Evolutionary conservation across 228 moss, liverwort and hornwort genomes (phyloP).

Genomic region (Sphagnum magellanicum): DNA sequence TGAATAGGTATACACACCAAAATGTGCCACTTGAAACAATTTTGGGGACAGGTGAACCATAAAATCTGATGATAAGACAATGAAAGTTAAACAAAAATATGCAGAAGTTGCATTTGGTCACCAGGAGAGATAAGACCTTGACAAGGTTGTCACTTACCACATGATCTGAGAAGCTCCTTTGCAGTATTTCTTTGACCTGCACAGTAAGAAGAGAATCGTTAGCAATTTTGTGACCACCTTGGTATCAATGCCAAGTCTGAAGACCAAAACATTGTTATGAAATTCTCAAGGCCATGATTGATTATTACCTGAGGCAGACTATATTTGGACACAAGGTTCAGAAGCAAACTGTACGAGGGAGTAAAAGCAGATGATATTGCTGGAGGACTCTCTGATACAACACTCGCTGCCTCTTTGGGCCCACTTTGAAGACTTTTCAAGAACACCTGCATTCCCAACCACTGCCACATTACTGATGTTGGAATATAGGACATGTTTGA

Average conservation of each 20-base stretch:
- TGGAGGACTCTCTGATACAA: neutral
- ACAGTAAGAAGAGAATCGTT: neutral
- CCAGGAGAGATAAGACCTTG: neutral
- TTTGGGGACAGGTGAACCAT: too few relatives aligned
- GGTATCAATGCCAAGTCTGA: too few relatives aligned
- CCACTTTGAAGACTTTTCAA: conserved; percentile 3
- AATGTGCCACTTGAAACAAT: too few relatives aligned
- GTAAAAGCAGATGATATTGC: conserved; percentile 13
- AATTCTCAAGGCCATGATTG: neutral
- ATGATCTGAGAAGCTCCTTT: neutral
- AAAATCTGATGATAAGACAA: too few relatives aligned
- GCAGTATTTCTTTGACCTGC: neutral
- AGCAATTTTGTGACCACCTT: too few relatives aligned
- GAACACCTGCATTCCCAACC: conserved; percentile 10
- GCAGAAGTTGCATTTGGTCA: too few relatives aligned
- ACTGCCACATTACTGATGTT: neutral
- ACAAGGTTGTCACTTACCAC: neutral
- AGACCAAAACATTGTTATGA: too few relatives aligned
- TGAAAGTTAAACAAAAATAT: too few relatives aligned
- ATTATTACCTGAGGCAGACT: conserved; percentile 15
- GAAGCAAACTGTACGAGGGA: conserved; percentile 25
- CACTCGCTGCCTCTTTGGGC: neutral
- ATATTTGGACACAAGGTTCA: conserved; percentile 19
- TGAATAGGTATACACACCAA: too few relatives aligned
- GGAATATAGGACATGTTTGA: too few relatives aligned